Evolutionary conservation across 192 early-diverging fungal species (phyloP).

Genomic region (Podila epicladia): DNA sequence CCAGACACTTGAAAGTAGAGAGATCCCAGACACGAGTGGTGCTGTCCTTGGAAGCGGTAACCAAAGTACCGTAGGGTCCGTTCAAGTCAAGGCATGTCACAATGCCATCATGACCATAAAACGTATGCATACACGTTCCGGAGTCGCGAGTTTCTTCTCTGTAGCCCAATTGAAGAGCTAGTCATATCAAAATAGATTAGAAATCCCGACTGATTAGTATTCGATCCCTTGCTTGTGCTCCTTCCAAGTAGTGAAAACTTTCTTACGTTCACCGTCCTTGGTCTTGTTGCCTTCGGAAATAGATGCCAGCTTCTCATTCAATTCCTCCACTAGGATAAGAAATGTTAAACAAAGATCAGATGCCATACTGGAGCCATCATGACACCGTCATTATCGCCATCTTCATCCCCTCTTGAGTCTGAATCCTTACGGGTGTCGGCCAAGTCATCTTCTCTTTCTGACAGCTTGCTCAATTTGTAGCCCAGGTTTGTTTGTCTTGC

Average conservation of each 20-base stretch:
- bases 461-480: constrained; percentile 53
- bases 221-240: too few relatives aligned
- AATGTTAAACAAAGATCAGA: not conserved
- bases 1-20: constrained; percentile 63
- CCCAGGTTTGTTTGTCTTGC: constrained; percentile 53
- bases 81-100: constrained; percentile 71
- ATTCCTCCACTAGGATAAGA: constrained; percentile 50
- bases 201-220: not conserved
- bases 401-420: not conserved
- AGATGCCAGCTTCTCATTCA: constrained; percentile 54
- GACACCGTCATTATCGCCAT: not conserved
- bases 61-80: constrained; percentile 61
- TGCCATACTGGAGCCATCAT: too few relatives aligned
- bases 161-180: constrained; percentile 40
- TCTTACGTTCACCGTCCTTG: constrained; percentile 33
- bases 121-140: constrained; percentile 58
- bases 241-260: too few relatives aligned
- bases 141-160: constrained; percentile 41
- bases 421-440: constrained; percentile 46
- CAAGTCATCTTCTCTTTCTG: constrained; percentile 55
- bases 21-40: constrained; percentile 79
- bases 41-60: constrained; percentile 74
- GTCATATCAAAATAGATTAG: not conserved
- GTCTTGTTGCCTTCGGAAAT: constrained; percentile 44
- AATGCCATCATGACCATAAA: constrained; percentile 68